Evolutionary conservation across 805 yeast genomes (phyloP).

Genomic region (Candida dajiaensis): DNA sequence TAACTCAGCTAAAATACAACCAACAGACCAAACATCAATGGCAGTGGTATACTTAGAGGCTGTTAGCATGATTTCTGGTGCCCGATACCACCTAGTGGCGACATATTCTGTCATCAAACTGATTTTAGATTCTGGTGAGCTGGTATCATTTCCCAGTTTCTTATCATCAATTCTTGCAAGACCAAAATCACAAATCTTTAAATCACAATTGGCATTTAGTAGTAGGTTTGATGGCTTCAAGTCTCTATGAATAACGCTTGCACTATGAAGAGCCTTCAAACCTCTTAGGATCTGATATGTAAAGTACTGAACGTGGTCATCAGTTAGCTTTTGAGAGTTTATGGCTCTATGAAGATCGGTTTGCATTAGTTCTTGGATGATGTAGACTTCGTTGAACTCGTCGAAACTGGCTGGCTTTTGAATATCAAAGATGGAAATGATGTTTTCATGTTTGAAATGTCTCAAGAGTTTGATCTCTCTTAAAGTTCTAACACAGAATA

Average conservation of each 20-base stretch:
- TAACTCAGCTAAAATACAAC: slow-evolving; percentile 92
- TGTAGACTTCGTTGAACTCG: slow-evolving; percentile 77
- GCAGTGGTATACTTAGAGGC: slow-evolving; percentile 92
- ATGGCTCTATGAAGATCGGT: slow-evolving; percentile 82
- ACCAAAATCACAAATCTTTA: slow-evolving; percentile 93
- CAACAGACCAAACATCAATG: slow-evolving; percentile 95
- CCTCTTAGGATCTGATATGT: slow-evolving; percentile 89
- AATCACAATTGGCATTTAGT: slow-evolving; percentile 87
- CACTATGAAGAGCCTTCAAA: slow-evolving; percentile 83
- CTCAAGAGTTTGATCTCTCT: slow-evolving; percentile 84
- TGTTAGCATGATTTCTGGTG: slow-evolving; percentile 95
- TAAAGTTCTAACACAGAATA: slow-evolving; percentile 84
- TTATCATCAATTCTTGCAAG: slow-evolving; percentile 50
- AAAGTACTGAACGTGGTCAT: slow-evolving; percentile 92
- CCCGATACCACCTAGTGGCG: slow-evolving; percentile 96
- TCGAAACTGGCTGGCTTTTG: slow-evolving; percentile 78
- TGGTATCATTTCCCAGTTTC: slow-evolving; percentile 29
- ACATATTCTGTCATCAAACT: slow-evolving; percentile 94
- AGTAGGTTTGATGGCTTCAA: slow-evolving; percentile 84
- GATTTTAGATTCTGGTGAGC: slow-evolving; percentile 55
- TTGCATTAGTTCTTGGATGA: slow-evolving; percentile 85
- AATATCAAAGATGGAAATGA: slow-evolving; percentile 82
- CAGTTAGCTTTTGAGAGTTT: slow-evolving; percentile 74
- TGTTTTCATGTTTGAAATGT: slow-evolving; percentile 91
- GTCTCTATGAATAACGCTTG: slow-evolving; percentile 92